Evolutionary conservation across 2,329 filamentous ascomycete species (phyloP), one percentile per base, ranked within the genome.

Genomic region (Pseudocercospora musae): DNA sequence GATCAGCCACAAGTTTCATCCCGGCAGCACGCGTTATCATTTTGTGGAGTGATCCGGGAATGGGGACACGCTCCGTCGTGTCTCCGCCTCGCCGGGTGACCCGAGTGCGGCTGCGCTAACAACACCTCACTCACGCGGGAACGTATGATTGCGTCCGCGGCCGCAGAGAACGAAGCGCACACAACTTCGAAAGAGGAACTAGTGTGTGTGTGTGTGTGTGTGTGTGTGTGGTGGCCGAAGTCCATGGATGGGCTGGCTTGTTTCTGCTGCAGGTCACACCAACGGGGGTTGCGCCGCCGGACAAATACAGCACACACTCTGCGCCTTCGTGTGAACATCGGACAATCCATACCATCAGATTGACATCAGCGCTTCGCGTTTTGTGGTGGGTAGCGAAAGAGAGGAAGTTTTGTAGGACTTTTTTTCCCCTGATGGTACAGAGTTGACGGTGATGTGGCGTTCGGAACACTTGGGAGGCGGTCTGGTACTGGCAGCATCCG

Each of bases 41-140:
- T n/a, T n/a, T n/a, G n/a, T n/a, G 23, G 11, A 48, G 50, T 29
- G 46, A 31, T 49, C 27, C 31, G 25, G 27, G 33, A 20, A 48
- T 9, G 56, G 40, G 46, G 15, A 18, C 42, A 31, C 37, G 6
- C 37, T 6, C 18, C 20, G n/a, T n/a, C 44, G 15, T 37, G 20
- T 62, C 23, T 23, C 57, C 59, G 57, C 44, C 15, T 27, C 46
- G 50, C 49, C 44, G 62, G 56, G 40, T 21, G 57, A 57, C 58
- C 59, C 58, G 58, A 58, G 27, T 54, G 53, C 59, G 59, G 54
- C 65, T 61, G 59, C 60, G 53, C 60, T 57, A 59, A 50, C 23
- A n/a, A 21, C n/a, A n/a, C n/a, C 29, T 49, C 11, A 33, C 29
- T 33, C 31, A 33, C 1, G 31, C 31, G 31, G 15, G 31, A 33